Conservation (phyloP, 495 filamentous ascomycete species). For the Penicillium robsamsonii region DNA sequence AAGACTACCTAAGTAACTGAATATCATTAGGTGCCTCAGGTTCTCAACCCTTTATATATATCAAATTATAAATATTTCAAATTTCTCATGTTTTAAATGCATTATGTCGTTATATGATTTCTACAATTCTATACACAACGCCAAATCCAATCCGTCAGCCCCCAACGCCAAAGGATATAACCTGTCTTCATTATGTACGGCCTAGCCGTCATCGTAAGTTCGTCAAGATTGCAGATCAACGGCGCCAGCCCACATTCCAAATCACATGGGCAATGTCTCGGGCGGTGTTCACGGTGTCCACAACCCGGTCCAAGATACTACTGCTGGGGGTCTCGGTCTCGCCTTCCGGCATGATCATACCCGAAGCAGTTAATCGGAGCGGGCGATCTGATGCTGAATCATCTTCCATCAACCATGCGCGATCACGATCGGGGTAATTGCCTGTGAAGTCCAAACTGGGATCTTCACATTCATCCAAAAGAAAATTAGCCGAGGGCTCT, state of each 20-base stretch:
- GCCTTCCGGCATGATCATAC: constrained; percentile 84
- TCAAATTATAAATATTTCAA: not conserved
- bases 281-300: constrained; percentile 95
- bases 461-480: constrained; percentile 68
- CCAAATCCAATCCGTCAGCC: not conserved
- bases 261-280: constrained; percentile 95
- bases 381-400: constrained; percentile 38
- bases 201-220: not conserved
- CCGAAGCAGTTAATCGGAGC: constrained; percentile 68
- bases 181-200: constrained; percentile 7
- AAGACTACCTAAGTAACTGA: too few relatives aligned
- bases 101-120: constrained; percentile 1
- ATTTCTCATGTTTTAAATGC: not conserved
- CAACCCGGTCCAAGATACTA: constrained; percentile 73
- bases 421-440: constrained; percentile 23
- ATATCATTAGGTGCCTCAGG: too few relatives aligned
- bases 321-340: constrained; percentile 59
- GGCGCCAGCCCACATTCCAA: constrained; percentile 96
- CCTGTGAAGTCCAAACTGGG: constrained; percentile 47
- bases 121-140: not conserved
- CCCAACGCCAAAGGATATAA: not conserved
- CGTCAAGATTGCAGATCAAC: constrained; percentile 41
- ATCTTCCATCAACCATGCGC: constrained; percentile 41
- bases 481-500: constrained; percentile 66
- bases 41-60: not conserved